A percentile compares a stretch with the other conserved stretches of the same genome.
Conservation (phyloP, 148 eudicot species). For the Gaultheria prostrata region DNA sequence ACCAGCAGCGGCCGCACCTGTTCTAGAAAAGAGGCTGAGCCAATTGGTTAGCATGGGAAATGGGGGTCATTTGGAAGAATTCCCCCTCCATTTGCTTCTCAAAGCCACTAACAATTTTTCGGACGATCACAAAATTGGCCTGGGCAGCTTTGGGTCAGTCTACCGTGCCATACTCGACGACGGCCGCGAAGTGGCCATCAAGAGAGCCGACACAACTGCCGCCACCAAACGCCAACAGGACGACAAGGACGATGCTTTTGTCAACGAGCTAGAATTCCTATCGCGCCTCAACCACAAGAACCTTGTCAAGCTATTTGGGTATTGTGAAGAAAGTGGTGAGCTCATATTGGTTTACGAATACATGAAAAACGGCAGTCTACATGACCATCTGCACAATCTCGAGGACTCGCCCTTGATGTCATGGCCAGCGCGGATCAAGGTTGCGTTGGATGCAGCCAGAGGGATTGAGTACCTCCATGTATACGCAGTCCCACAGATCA, state of each 20-base stretch:
- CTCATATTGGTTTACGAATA: slow-evolving; percentile 69
- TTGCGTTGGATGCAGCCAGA: slow-evolving; percentile 78
- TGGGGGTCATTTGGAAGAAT: slow-evolving; percentile 54
- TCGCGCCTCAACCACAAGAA: slow-evolving; percentile 87
- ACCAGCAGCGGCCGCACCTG: neutral
- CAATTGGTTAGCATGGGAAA: slow-evolving; percentile 58
- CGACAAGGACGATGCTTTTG: slow-evolving; percentile 63
- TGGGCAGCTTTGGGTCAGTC: slow-evolving; percentile 84
- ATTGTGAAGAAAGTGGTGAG: slow-evolving; percentile 61
- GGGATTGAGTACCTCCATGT: slow-evolving; percentile 89
- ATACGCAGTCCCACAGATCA: slow-evolving; percentile 66
- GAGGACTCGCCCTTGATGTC: slow-evolving; percentile 42
- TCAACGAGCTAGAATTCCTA: slow-evolving; percentile 67
- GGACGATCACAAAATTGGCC: slow-evolving; percentile 54
- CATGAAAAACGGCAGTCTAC: slow-evolving; percentile 66
- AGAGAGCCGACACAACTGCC: slow-evolving; percentile 48
- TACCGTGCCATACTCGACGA: slow-evolving; percentile 54
- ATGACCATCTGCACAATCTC: slow-evolving; percentile 68
- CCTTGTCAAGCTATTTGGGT: slow-evolving; percentile 66
- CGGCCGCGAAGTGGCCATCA: slow-evolving; percentile 67
- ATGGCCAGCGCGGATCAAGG: slow-evolving; percentile 62
- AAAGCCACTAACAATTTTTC: slow-evolving; percentile 68
- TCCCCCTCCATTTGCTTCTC: slow-evolving; percentile 44
- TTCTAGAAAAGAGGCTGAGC: slow-evolving; percentile 61
- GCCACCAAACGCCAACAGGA: slow-evolving; percentile 43